Base-by-base conservation (phyloP, 2,329 filamentous ascomycete species). In the Fusarium setosum region DNA sequence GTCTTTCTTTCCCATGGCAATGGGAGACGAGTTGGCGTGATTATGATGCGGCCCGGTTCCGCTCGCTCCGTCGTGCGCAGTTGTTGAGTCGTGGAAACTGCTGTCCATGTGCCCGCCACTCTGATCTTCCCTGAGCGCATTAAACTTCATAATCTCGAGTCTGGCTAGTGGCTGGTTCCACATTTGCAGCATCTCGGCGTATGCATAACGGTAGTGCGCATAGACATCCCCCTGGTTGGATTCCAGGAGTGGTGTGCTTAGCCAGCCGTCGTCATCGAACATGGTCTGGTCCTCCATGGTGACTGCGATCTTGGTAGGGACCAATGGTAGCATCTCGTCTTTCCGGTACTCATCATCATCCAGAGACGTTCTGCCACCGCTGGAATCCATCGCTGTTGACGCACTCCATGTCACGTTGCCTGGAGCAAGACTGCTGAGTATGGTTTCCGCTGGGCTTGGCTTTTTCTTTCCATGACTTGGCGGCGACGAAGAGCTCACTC, bases 101-200 rank as follows among this genome's bases (percentile, higher is more conserved):
- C 68, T 71, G 20, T 78, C 75, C 5, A 62, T 56, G 26, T 73
- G 74, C 1, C 73, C 70, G 6, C 38, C 64, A 20, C 55, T 73
- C 68, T 44, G 69, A 45, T 83, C 81, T 23, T 86, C 84, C 54
- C 84, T 84, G 35, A 91, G 78, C 5, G 87, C 83, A 63, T 90
- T 90, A 71, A 91, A 91, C 71, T 92, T 91, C 77, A 91, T 82
- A 24, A 92, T 85, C 72, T 92, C 89, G 2, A 91, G 82, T 17
- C 88, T 82, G 29, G 86, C 83, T 5, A 91, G 77, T 0, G 88
- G 88, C 56, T 88, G 84, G 3, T 83, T 81, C 89, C 89, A 91
- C 76, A 88, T 85, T 65, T 89, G 88, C 4, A 92, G 81, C 76
- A 91, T 84, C 74, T 90, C 88, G n/a, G 89, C 88, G 68, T 92